Evolutionary conservation across 805 yeast genomes (phyloP), one percentile per base, ranked within the genome.

Genomic region (Kuraishia ogatae): DNA sequence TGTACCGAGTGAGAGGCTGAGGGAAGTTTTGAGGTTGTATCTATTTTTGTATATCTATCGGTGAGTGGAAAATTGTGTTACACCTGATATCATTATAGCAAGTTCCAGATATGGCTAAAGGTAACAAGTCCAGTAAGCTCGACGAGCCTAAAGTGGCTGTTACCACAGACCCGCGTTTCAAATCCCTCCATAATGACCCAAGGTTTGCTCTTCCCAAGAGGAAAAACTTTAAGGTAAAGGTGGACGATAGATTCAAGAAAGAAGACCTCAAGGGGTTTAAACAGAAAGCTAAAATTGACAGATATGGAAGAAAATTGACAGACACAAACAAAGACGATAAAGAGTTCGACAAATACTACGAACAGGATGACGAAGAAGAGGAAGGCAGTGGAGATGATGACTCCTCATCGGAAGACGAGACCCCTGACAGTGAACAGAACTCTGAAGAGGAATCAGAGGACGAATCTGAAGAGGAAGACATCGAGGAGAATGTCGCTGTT

Each of bases 181-280:
- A 87, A 8, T 75, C 83, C 8, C 86, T 93, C 6, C 89, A 86
- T 62, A 81, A 79, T 60, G 99, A 94, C 69, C 98, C 98, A 2
- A 78, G 97, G 59, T 94, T 93, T 73, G 85, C 81, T 57, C 71
- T 82, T 24, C 92, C 97, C 1, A 85, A 78, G 63, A 78, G 77
- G 66, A 84, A 82, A 61, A 83, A 85, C 55, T 71, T 84, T 58
- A 87, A 86, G 66, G 87, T 90, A 46, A 83, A 87, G 61, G 77
- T 94, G 23, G 99, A 94, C 70, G 86, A 83, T 56, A 82, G 99
- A 69, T 94, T 94, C 71, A 71, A 75, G 53, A 86, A 84, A 61
- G 82, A 82, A 50, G 87, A 83, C 55, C 70, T 87, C 52, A 79
- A 72, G 54, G 72, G 83, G 55, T 80, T 83, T 59, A 81, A 86